Base-by-base conservation (phyloP, 2,329 filamentous ascomycete species). In the Thelonectria blattea region DNA sequence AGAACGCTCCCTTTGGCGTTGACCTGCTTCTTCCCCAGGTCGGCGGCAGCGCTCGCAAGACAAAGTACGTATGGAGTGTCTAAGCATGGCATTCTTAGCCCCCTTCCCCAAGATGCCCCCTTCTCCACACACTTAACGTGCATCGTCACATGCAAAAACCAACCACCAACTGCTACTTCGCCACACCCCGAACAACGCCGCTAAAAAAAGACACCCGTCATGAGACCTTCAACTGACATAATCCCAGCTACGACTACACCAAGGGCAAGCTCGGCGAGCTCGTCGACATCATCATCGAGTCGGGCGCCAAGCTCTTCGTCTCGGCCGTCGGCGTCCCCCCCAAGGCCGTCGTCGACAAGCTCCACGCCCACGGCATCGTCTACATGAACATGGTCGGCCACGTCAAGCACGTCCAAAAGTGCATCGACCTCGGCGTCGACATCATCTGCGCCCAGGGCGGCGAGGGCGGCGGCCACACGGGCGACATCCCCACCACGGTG, bases 361-460 rank as follows among this genome's bases (percentile, higher is more conserved):
- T 99, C 48, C 95, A 99, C 86, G 86, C 88, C 74, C 82, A 88
- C 73, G 93, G 93, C 68, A 86, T 99, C 69, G 85, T 96, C 68
- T 97, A 96, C 85, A 98, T 98, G 95, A 99, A 99, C 89, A 99
- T 99, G 95, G 93, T 99, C 76, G 95, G 95, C 68, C 95, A 99
- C 85, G 94, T 95, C 74, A 99, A 99, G 88, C 95, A 99, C 82
- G 94, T 97, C 65, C 86, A 92, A 80, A 99, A 98, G 85, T 96
- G 92, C 79, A 85, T 99, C 64, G 92, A 94, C 52, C 86, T 93
- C 60, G 95, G 93, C 67, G 92, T 89, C 70, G 95, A 99, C 79
- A 91, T 99, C 72, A 98, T 99, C 82, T 98, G 94, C 83, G 95
- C 95, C 53, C 95, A 99, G 82, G 95, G 95, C 75, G 94, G 95